Evolutionary conservation across 306 rosid genomes (phyloP).

Genomic region (Dalbergia cultrata): DNA sequence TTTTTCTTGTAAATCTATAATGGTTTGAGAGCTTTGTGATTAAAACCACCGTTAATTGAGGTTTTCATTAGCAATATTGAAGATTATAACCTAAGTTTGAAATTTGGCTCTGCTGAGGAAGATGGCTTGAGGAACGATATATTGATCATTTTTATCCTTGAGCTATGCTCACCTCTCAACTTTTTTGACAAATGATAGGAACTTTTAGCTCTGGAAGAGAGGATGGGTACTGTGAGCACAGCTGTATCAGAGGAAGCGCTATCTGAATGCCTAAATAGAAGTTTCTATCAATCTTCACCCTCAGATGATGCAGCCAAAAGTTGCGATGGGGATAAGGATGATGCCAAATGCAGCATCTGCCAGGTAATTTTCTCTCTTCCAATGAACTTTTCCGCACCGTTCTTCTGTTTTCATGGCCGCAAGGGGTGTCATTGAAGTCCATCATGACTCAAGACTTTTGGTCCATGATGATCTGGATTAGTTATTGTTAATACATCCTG

Average conservation of each 20-base stretch:
- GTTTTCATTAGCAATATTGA: background rate
- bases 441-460: conserved; percentile 10
- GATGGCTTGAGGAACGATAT: conserved; percentile 1
- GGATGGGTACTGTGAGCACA: conserved; percentile 97
- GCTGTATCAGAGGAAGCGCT: conserved; percentile 86
- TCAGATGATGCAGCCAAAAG: conserved; percentile 51
- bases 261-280: conserved; percentile 72
- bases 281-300: conserved; percentile 57
- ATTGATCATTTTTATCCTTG: conserved; percentile 19
- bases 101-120: conserved; percentile 22
- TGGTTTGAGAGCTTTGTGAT: conserved; percentile 29
- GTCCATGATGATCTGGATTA: background rate
- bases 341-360: conserved; percentile 90
- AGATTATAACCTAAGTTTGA: conserved; percentile 26
- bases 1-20: conserved; percentile 6
- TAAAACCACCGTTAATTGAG: background rate
- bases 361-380: conserved; percentile 63
- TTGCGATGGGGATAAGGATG: conserved; percentile 59
- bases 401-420: background rate
- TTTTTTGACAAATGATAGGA: conserved; percentile 61
- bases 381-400: background rate
- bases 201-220: conserved; percentile 93
- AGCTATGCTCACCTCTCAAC: conserved; percentile 29
- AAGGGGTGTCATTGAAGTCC: conserved; percentile 4
- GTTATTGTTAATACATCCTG: background rate